Evolutionary conservation across 73 alveolate genomes (phyloP), one percentile per base, ranked within the genome.

Genomic region (Tetrahymena thermophila): DNA sequence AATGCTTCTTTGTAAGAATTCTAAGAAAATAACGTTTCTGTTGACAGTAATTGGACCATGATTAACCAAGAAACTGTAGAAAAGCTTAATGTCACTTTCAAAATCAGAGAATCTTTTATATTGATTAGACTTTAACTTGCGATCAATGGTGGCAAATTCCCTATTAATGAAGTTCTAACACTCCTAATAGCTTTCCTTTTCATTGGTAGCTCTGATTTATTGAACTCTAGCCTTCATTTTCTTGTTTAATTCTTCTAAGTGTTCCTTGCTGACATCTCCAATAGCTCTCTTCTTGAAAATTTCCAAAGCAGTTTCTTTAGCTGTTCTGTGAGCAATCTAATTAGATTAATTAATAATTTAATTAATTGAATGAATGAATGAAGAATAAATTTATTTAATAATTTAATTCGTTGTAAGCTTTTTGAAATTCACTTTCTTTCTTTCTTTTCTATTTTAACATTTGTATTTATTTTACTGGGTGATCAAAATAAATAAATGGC

Each of bases 31-130:
- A 55, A 94, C 95, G n/a, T 96, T 96, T 94, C 98, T 97, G 21
- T 96, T 94, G 34, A 97, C 98, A n/a, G 98, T 98, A 34, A 96
- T 97, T 28, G 99, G 99, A 31, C 98, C 98, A 96, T 96, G 96
- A 85, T 98, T 99, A 56, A 96, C 94, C 96, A 95, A 98, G 93
- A 95, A 96, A 93, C 97, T 95, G 83, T 97, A 96, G 94, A 98
- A 97, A 37, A 97, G 94, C 96, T 94, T 96, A 35, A 98, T 94
- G 34, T 98, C 99, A 31, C 97, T 95, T 93, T 96, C 98, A 44
- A 94, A 97, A 83, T 98, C 99, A 31, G 93, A 95, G 95, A 98
- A 97, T 31, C 96, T 84, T 43, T 94, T 85, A 93, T 96, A 98
- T 97, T 98, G 98, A 43, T 97, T 96, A 55, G 94, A 93, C 85